These are phyloP conservation scores for Sorghum bicolor DNA, from an alignment of 176 grass and related monocot species.

Conservation along the genomic window DNA sequence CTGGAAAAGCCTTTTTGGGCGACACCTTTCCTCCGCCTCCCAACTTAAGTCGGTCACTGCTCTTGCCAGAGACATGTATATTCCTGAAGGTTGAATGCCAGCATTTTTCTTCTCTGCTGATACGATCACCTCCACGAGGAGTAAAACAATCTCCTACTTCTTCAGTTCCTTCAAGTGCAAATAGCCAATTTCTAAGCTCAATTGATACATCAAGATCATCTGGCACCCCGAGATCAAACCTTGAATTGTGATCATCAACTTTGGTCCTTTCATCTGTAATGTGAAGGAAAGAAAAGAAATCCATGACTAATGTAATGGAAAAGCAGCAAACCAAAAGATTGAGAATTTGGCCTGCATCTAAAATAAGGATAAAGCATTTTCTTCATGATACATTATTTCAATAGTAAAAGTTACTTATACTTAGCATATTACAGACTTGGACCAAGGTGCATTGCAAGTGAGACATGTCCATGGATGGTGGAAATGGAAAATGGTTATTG, in stretches of 20 bases:
- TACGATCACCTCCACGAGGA: conserved; percentile 31
- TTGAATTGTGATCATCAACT: conserved; percentile 47
- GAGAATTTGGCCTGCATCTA: background rate
- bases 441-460: conserved; percentile 15
- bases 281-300: background rate
- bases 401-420: conserved; percentile 15
- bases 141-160: conserved; percentile 56
- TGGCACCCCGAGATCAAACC: conserved; percentile 83
- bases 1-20: conserved; percentile 54
- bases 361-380: conserved; percentile 25
- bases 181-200: conserved; percentile 90
- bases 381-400: background rate
- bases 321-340: conserved; percentile 18
- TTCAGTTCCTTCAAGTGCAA: conserved; percentile 90
- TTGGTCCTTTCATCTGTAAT: conserved; percentile 47
- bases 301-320: conserved; percentile 26
- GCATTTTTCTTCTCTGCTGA: conserved; percentile 96
- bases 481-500: background rate
- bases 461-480: background rate
- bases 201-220: conserved; percentile 91
- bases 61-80: conserved; percentile 80
- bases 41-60: conserved; percentile 48
- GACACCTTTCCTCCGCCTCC: conserved; percentile 30
- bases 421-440: conserved; percentile 11
- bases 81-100: conserved; percentile 95